Evolutionary conservation across 192 early-diverging fungal species (phyloP), one percentile per base, ranked within the genome.

Genomic region (Backusella liffmaniae): DNA sequence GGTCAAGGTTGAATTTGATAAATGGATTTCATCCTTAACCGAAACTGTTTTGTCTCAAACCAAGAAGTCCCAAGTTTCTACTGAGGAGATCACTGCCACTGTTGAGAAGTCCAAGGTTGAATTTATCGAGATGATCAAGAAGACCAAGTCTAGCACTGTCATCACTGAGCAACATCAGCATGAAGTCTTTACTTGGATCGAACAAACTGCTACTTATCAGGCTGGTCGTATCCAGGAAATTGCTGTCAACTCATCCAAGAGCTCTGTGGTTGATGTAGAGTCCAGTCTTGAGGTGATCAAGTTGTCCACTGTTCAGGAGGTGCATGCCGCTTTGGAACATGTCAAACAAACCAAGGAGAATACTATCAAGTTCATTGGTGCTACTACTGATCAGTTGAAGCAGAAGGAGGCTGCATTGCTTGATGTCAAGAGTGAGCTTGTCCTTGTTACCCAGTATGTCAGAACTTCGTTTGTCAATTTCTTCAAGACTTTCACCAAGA

Each of bases 161-260:
- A 36, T 72, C 6, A 71, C 39, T 32, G 29, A 69, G 49, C 23
- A 41, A 12, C 65, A 78, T 29, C 66, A 78, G 15, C 10, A 49
- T 42, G 15, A 78, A 23, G 69, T 66, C 7, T 23, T 76, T 53
- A 42, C 41, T 35, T 76, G 75, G 75, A 59, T 76, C 41, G 67
- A 76, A 42, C 26, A 76, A 35, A 76, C 67, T 9, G 75, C 30
- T 18, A 51, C 51, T 70, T 49, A 67, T 23, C 75, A 76, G 62
- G 37, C 67, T 39, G 70, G 46, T 30, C 75, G 75, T 23, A 70
- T 76, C 39, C 67, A 70, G 41, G 75, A 76, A 41, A 62, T 76
- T 34, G 73, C 41, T 46, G 18, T 42, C 0, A 32, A 66, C 6
- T 66, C 35, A 8, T 32, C 59, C 1, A 35, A 56, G 5, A 32